These are phyloP conservation scores for Mercurialis annua DNA, from an alignment of 345 rosid species.

Conservation along the genomic window DNA sequence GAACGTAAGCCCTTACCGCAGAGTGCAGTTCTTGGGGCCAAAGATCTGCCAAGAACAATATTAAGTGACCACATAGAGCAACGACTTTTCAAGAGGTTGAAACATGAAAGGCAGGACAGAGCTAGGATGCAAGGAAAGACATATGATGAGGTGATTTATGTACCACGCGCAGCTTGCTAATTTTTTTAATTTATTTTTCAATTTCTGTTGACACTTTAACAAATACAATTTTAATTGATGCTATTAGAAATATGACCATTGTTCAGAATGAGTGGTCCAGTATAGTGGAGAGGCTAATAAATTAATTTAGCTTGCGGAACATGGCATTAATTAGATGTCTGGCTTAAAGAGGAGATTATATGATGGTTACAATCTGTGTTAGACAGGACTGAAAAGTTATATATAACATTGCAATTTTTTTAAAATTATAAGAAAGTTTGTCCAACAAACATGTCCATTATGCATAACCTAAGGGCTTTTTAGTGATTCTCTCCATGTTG, in stretches of 20 bases:
- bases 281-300: not conserved
- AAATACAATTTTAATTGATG: constrained; percentile 1
- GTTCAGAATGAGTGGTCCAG: no score
- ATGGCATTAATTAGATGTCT: not conserved
- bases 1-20: constrained; percentile 92
- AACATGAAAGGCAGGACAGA: constrained; percentile 77
- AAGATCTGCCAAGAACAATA: constrained; percentile 87
- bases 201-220: constrained; percentile 3
- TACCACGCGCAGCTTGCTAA: not conserved
- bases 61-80: constrained; percentile 98
- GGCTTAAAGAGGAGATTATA: not conserved
- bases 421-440: not conserved
- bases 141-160: constrained; percentile 75
- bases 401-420: no score
- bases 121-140: constrained; percentile 71
- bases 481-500: not conserved
- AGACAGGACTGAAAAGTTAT: not conserved
- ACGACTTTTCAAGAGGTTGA: constrained; percentile 65
- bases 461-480: not conserved
- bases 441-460: not conserved
- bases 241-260: not conserved
- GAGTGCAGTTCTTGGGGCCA: constrained; percentile 97
- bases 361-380: not conserved
- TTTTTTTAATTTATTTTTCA: not conserved
- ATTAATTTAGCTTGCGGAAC: not conserved